A percentile compares a stretch with the other conserved stretches of the same genome.
These are phyloP conservation scores for Triticum dicoccoides DNA, from an alignment of 176 grass and related monocot species.

Conservation along the genomic window DNA sequence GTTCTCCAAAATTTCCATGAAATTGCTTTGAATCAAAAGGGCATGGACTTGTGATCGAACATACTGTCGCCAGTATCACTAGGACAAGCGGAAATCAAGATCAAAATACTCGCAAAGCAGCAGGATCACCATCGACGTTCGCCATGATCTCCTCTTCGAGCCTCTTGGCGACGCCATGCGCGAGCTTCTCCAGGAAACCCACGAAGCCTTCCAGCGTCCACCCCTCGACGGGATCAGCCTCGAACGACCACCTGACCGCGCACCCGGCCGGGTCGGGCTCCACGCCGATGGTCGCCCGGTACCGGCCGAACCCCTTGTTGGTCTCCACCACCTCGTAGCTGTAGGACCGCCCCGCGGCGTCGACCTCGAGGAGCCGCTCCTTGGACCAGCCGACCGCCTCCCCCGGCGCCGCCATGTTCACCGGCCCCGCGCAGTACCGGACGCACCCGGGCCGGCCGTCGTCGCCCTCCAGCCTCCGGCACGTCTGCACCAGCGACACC, in stretches of 20 bases:
- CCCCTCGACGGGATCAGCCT: slow-evolving; percentile 37
- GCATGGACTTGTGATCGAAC: not conserved
- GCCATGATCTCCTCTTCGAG: slow-evolving; percentile 46
- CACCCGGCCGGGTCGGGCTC: slow-evolving; percentile 16
- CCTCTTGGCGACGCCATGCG: slow-evolving; percentile 48
- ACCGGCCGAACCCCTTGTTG: slow-evolving; percentile 79
- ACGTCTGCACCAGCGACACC: slow-evolving; percentile 46
- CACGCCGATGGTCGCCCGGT: slow-evolving; percentile 56
- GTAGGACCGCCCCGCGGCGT: slow-evolving; percentile 40
- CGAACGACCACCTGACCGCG: not conserved
- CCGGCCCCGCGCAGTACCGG: slow-evolving; percentile 62
- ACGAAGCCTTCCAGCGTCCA: slow-evolving; percentile 53
- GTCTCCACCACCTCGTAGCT: slow-evolving; percentile 71
- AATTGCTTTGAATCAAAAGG: not conserved
- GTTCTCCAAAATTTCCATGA: no score
- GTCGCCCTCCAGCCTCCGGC: slow-evolving; percentile 45
- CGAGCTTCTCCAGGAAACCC: slow-evolving; percentile 50
- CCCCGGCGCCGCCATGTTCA: slow-evolving; percentile 42
- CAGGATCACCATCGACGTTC: not conserved
- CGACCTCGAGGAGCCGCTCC: slow-evolving; percentile 54
- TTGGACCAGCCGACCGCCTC: slow-evolving; percentile 54
- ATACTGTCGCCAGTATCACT: not conserved
- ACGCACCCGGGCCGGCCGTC: slow-evolving; percentile 57
- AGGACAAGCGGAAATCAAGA: not conserved
- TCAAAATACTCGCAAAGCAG: not conserved